Evolutionary conservation across 2,329 filamentous ascomycete species (phyloP).

Genomic region (Biscogniauxia sp.): DNA sequence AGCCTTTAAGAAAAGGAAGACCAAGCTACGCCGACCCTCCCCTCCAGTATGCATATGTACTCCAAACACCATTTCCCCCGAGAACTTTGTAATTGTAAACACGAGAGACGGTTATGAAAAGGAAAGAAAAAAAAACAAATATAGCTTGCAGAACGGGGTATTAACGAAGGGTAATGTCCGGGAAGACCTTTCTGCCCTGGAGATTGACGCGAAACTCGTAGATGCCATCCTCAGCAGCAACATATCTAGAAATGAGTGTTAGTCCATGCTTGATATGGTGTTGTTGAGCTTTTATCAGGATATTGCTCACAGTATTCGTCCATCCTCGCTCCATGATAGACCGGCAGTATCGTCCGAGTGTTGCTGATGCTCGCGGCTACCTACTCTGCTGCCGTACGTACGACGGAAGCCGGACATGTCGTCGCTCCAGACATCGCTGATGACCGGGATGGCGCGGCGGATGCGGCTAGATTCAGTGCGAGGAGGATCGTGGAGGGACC

Average conservation of each 20-base stretch:
- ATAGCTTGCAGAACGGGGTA: background rate
- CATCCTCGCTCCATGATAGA: constrained; percentile 61
- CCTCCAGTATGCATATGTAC: too few species aligned
- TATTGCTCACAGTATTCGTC: constrained; percentile 53
- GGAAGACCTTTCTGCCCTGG: constrained; percentile 57
- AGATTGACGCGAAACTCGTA: constrained; percentile 71
- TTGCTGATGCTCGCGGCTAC: constrained; percentile 39
- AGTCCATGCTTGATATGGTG: constrained; percentile 19
- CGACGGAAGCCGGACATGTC: constrained; percentile 27
- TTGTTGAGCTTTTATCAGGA: background rate
- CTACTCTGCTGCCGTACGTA: constrained; percentile 25
- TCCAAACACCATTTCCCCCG: too few species aligned
- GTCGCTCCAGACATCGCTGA: constrained; percentile 33
- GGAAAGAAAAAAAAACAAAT: too few species aligned
- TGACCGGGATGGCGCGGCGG: constrained; percentile 29
- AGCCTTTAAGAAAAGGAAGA: too few species aligned
- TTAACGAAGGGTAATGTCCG: constrained; percentile 54
- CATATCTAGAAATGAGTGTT: constrained; percentile 44
- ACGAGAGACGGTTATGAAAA: too few species aligned
- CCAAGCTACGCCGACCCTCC: too few species aligned
- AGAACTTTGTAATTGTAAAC: too few species aligned
- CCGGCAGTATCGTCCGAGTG: constrained; percentile 59
- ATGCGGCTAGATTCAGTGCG: constrained; percentile 28
- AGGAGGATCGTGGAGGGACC: constrained; percentile 24
- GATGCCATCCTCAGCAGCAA: constrained; percentile 69